These are phyloP conservation scores for Laetiporus sulphureus DNA, from an alignment of 1,284 basidiomycete genomes.

Conservation along the genomic window DNA sequence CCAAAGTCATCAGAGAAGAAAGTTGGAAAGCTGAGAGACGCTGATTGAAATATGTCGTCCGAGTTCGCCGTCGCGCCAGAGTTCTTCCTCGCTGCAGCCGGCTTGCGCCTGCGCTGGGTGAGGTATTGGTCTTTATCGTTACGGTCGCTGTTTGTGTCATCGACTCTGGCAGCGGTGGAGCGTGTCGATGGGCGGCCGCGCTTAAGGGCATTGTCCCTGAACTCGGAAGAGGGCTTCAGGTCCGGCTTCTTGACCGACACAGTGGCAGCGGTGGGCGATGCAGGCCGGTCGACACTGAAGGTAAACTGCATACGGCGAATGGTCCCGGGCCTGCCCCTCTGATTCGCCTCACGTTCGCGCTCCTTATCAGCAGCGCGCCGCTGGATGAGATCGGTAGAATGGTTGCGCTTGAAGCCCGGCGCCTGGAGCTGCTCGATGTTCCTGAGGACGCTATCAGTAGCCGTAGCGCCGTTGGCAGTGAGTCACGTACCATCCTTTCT, in stretches of 20 bases:
- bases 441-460: conserved; percentile 30
- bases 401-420: conserved; percentile 69
- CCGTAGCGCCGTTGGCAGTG: conserved; percentile 2
- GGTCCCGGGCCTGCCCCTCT: conserved; percentile 53
- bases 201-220: conserved; percentile 42
- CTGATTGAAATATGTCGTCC: conserved; percentile 19
- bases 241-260: conserved; percentile 54
- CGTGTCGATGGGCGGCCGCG: conserved; percentile 34
- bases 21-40: conserved; percentile 54
- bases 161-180: conserved; percentile 13
- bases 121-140: conserved; percentile 30
- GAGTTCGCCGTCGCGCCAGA: conserved; percentile 10
- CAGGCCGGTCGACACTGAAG: conserved; percentile 68
- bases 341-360: conserved; percentile 63
- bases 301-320: conserved; percentile 84
- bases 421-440: conserved; percentile 75
- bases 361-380: conserved; percentile 76
- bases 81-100: conserved; percentile 14
- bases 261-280: conserved; percentile 36
- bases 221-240: conserved; percentile 58
- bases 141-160: conserved; percentile 9
- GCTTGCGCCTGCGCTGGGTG: conserved; percentile 34
- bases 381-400: conserved; percentile 66
- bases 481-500: conserved; percentile 73
- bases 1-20: conserved; percentile 69